Evolutionary conservation across 73 alveolate species (phyloP), one percentile per base, ranked within the genome.

Genomic region (Paramecium bursaria): DNA sequence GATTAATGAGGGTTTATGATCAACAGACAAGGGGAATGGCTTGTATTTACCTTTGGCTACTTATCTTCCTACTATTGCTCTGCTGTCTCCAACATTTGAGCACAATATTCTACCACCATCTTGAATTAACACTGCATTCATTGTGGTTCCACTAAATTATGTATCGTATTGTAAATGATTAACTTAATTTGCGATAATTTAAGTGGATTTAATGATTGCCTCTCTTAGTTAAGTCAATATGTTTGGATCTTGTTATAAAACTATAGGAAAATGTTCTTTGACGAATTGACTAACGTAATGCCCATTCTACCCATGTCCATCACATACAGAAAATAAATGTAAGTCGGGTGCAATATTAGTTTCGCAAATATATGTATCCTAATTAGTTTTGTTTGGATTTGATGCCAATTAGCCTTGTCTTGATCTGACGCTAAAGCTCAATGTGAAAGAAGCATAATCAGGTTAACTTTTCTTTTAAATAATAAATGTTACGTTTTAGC

Each of bases 1-100:
- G 2, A 91, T 91, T 2, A 75, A 52, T 39, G 75, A 90, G 14
- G 98, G 98, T 74, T 96, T 96, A 82, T 96, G 99, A 79, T 96
- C 99, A 15, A 50, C 77, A 51, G 95, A 90, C 50, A 94, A 74
- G 23, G 44, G 50, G 44, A 50, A 47, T 47, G 88, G 60, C 25
- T 30, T 31, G 21, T 48, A 54, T 53, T 52, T 77, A 9, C 88
- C 80, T 9, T 77, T 48, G 10, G 55, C 75, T 9, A 22, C 14
- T 7, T 17, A 85, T 49, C 50, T 60, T 21, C 87, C 90, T 22
- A 85, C 31, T 4, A 85, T 52, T 17, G 90, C 85, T 55, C 90
- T 47, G 19, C 85, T 52, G 46, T 85, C 90, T 1, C 90, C 90
- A 11, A 67, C 39, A 85, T 85, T 85, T 61, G 52, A 61, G 29